phyloP scores from a whole-genome alignment of 2,329 filamentous ascomycete species.

The Westerdykella sp. region DNA sequence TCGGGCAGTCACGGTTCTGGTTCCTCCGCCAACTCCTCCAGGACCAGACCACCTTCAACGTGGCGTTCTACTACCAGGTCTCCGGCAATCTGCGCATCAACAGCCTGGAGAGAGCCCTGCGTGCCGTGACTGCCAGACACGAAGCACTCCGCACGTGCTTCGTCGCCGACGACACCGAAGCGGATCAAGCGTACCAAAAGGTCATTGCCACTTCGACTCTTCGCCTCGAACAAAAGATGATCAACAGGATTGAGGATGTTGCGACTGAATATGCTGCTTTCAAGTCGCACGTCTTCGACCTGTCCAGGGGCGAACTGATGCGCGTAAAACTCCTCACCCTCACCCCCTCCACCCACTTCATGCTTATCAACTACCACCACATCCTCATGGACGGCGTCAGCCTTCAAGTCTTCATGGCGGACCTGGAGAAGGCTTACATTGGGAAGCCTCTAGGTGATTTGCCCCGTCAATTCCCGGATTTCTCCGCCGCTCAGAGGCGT shows the following conservation, averaged over 20 bases:
- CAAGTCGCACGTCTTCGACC: constrained; percentile 32
- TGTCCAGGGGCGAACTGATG: constrained; percentile 34
- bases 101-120: constrained; percentile 32
- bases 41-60: constrained; percentile 40
- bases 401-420: constrained; percentile 39
- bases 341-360: constrained; percentile 29
- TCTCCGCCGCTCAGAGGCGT: constrained; percentile 2
- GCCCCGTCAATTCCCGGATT: constrained; percentile 5
- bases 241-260: not conserved
- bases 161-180: constrained; percentile 9
- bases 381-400: constrained; percentile 48
- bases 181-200: constrained; percentile 13
- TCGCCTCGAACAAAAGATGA: constrained; percentile 19
- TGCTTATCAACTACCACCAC: constrained; percentile 46
- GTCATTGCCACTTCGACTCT: constrained; percentile 5
- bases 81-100: constrained; percentile 28
- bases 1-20: constrained; percentile 42
- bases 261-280: constrained; percentile 16
- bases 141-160: constrained; percentile 34
- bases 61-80: constrained; percentile 28
- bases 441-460: constrained; percentile 11
- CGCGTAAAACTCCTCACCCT: constrained; percentile 34
- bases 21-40: constrained; percentile 31
- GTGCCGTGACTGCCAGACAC: constrained; percentile 23
- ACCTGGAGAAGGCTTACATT: constrained; percentile 43